These are phyloP conservation scores for Penicillium parvum DNA, from an alignment of 495 filamentous ascomycete species.

Conservation along the genomic window DNA sequence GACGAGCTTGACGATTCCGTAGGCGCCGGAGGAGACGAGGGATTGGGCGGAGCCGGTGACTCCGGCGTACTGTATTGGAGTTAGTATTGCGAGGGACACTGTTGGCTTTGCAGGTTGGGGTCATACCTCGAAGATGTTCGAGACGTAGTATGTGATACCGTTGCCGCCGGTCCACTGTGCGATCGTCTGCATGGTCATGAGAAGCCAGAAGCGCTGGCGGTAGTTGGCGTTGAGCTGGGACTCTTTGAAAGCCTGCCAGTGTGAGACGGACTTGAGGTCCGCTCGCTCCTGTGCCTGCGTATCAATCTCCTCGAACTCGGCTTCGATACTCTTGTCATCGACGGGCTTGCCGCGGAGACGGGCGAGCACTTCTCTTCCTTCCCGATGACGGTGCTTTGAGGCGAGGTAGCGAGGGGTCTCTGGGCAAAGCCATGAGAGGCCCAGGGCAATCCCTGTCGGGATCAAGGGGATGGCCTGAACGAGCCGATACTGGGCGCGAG, in stretches of 20 bases:
- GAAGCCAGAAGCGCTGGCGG: slow-evolving; percentile 44
- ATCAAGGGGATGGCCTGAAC: slow-evolving; percentile 43
- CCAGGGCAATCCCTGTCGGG: slow-evolving; percentile 35
- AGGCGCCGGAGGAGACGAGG: slow-evolving; percentile 41
- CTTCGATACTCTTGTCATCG: slow-evolving; percentile 25
- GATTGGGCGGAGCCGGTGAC: slow-evolving; percentile 24
- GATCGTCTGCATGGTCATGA: slow-evolving; percentile 43
- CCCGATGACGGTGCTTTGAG: slow-evolving; percentile 31
- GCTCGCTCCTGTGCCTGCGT: slow-evolving; percentile 26
- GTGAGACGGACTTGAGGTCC: slow-evolving; percentile 28
- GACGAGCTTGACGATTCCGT: slow-evolving; percentile 43
- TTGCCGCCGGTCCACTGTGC: slow-evolving; percentile 47
- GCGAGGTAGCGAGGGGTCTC: slow-evolving; percentile 42
- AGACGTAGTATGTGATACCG: slow-evolving; percentile 46
- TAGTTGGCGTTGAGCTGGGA: slow-evolving; percentile 39
- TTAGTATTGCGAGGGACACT: too few relatives aligned
- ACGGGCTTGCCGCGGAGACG: slow-evolving; percentile 34
- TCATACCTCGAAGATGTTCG: slow-evolving; percentile 41
- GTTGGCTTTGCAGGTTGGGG: too few relatives aligned
- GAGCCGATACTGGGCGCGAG: slow-evolving; percentile 39
- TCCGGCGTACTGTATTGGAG: slow-evolving; percentile 39
- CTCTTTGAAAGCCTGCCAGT: slow-evolving; percentile 42
- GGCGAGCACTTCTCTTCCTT: slow-evolving; percentile 34
- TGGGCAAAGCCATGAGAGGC: slow-evolving; percentile 33
- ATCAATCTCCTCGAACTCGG: slow-evolving; percentile 38